Evolutionary conservation across 2,329 filamentous ascomycete species (phyloP), one percentile per base, ranked within the genome.

Genomic region (Talaromyces sp.): DNA sequence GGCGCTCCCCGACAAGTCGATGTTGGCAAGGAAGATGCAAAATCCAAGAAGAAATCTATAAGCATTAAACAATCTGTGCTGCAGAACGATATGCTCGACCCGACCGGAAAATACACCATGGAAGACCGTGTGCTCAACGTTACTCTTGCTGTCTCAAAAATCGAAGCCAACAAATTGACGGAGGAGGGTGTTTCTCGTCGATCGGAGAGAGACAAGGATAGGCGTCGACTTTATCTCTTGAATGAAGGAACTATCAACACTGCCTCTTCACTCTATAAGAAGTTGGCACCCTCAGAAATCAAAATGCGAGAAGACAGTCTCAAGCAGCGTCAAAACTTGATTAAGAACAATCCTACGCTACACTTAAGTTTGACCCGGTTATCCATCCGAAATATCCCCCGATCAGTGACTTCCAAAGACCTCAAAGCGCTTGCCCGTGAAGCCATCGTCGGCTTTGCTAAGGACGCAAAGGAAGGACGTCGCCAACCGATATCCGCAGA

Each of bases 361-460:
- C 92, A 97, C 77, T 80, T 99, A 62, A 95, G 90, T 76, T 83
- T 99, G 61, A 97, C 93, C 8, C 90, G 95, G 72, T 86, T 99
- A 37, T 94, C 94, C 1, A 82, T 99, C 64, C 91, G 95, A 70
- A 99, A 99, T 75, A 85, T 99, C 5, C 95, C 95, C 2, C 88
- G 91, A 68, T 88, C 89, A 73, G 84, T 97, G 68, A 89, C 86
- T 27, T 91, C 91, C 27, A 98, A 96, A 78, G 91, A 92, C 62
- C 84, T 99, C 60, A 99, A 99, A 77, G 89, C 91, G 49, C 85
- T 99, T 54, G 95, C 95, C 11, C 88, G 95, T 69, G 87, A 95
- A 76, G 95, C 92, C n/a, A 87, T 97, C 13, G 95, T 98, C 58
- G 93, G 92, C 0, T 99, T 99, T 73, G 93, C 95, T 47, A 90